Percentiles rank a stretch among this genome's conserved stretches.
Evolutionary conservation across 192 early-diverging fungal species (phyloP).

Genomic region (Backusella australiensis): DNA sequence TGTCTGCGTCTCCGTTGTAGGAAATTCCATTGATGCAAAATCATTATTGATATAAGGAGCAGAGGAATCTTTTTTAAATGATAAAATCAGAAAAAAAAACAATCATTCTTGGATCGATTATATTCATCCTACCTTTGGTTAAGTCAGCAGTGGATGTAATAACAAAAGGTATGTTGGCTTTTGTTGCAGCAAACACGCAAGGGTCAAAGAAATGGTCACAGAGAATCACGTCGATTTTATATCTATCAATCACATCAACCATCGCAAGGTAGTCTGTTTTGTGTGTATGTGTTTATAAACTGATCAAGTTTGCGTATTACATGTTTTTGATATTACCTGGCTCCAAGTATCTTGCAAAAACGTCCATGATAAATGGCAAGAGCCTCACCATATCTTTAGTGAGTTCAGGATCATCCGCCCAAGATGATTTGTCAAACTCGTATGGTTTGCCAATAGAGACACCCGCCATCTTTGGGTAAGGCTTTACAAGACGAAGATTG

Average conservation of each 20-base stretch:
- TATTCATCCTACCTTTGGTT: not conserved
- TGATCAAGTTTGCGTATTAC: no score
- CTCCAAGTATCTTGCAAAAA: not conserved
- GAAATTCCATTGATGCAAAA: not conserved
- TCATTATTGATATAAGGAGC: constrained; percentile 4
- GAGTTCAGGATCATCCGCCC: not conserved
- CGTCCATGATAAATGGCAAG: not conserved
- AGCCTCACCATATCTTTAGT: not conserved
- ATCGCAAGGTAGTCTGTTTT: not conserved
- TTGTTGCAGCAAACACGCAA: constrained; percentile 14
- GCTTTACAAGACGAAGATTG: not conserved
- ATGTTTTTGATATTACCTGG: not conserved
- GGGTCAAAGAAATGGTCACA: constrained; percentile 24
- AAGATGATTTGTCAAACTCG: not conserved
- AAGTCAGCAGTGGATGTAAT: constrained; percentile 16
- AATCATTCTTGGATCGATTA: not conserved
- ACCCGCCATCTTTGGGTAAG: not conserved
- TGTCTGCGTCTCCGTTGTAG: not conserved
- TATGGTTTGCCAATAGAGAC: not conserved
- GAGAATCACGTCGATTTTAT: not conserved
- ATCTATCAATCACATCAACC: not conserved
- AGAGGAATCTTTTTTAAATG: not conserved
- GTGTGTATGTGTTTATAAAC: not conserved
- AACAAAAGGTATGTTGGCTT: constrained; percentile 20
- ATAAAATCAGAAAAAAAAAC: not conserved